Percentiles rank a stretch among this genome's conserved stretches.
Conservation (phyloP, 305 asterid species). For the Fraxinus floribunda region DNA sequence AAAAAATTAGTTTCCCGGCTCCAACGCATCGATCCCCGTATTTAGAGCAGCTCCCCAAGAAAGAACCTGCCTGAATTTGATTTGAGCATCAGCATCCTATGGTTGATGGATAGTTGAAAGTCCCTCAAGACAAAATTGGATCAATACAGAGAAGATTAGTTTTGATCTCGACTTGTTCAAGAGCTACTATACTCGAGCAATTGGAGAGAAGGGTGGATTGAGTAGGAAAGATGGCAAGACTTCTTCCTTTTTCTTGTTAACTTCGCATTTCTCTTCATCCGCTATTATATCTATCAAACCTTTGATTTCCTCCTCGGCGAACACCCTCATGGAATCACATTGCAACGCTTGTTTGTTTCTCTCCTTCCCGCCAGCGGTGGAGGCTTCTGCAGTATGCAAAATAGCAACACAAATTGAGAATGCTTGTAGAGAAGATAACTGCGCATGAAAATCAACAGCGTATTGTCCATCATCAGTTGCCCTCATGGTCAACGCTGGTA, state of each 20-base stretch:
- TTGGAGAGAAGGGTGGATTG: slow-evolving; percentile 92
- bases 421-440: slow-evolving; percentile 78
- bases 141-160: background rate
- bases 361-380: slow-evolving; percentile 45
- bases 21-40: background rate
- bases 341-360: slow-evolving; percentile 42
- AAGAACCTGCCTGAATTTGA: background rate
- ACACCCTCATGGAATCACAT: slow-evolving; percentile 57
- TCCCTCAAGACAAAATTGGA: background rate
- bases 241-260: slow-evolving; percentile 47
- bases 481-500: slow-evolving; percentile 62
- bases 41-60: background rate
- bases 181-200: slow-evolving; percentile 58
- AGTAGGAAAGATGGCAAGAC: slow-evolving; percentile 57
- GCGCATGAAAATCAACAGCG: slow-evolving; percentile 77
- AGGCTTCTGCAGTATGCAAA: slow-evolving; percentile 68
- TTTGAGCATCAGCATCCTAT: background rate
- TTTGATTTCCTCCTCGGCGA: slow-evolving; percentile 62
- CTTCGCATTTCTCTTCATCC: slow-evolving; percentile 52
- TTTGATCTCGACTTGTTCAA: background rate
- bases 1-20: background rate
- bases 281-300: slow-evolving; percentile 47
- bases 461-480: slow-evolving; percentile 59
- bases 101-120: background rate
- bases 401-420: slow-evolving; percentile 79